Evolutionary conservation across 148 eudicot genomes (phyloP), one percentile per base, ranked within the genome.

Genomic region (Beta vulgaris): DNA sequence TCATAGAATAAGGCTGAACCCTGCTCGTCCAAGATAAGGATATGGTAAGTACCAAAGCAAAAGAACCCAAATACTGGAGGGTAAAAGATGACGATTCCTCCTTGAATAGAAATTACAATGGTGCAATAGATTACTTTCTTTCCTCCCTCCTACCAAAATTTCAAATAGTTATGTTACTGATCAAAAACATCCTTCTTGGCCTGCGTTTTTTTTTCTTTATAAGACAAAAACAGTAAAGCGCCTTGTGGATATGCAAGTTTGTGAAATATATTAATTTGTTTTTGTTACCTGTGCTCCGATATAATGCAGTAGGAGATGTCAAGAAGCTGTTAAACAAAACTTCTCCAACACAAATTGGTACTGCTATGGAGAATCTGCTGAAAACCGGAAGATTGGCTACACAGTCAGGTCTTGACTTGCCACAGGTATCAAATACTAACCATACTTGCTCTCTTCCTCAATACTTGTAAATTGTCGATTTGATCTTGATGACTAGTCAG

Each of bases 371-470:
- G 55, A 92, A 86, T 73, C 73, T 92, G 88, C 76, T 95, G 82
- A 95, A 95, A 84, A 92, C 98, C 35, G 98, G 98, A 75, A 87
- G 90, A 69, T 72, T 92, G 68, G 81, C 69, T 73, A 85, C 96
- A 48, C 82, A 82, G 70, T 81, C 90, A 23, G 84, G 92, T 72
- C 82, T 95, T 46, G 98, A 95, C 79, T 81, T 95, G 59, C 96
- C 83, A 76, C 97, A 95, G 98, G 98, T 95, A 87, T 54, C 62
- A 12, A 58, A 55, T 66, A 19, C 72, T 60, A 6, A 31, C 44
- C 68, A 35, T 67, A 25, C 29, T 15, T 66, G 26, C 7, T 78
- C 53, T 46, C 10, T 69, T 19, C 28, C 58, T 48, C 21, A 13
- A 34, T 13, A 14, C 18, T 26, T 71, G 3, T 23, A 37, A 6